Evolutionary conservation across 2,329 filamentous ascomycete genomes (phyloP).

Genomic region (Nemania abortiva): DNA sequence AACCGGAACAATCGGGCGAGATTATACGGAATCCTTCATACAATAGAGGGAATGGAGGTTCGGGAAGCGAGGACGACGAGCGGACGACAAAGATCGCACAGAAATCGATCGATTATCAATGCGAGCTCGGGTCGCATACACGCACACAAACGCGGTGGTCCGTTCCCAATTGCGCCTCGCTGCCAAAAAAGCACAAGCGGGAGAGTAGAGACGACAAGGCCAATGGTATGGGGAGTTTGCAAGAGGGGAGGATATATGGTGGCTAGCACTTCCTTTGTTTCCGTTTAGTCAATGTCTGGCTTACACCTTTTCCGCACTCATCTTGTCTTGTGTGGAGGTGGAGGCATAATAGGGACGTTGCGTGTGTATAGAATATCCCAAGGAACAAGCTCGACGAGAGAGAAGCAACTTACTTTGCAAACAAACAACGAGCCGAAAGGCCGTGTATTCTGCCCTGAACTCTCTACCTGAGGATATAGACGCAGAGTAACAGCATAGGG

Average conservation of each 20-base stretch:
- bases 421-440: neutral
- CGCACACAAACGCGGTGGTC: constrained; percentile 23
- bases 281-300: constrained; percentile 22
- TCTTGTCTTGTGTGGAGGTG: neutral
- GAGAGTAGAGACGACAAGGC: constrained; percentile 8
- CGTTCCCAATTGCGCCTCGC: constrained; percentile 23
- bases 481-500: constrained; percentile 26
- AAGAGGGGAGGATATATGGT: constrained; percentile 10
- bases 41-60: neutral
- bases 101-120: constrained; percentile 16
- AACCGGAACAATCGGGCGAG: constrained; percentile 12
- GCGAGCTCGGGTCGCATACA: constrained; percentile 13
- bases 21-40: constrained; percentile 2
- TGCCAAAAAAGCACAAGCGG: constrained; percentile 12
- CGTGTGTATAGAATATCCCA: neutral
- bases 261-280: constrained; percentile 26
- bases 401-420: constrained; percentile 3
- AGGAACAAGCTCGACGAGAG: neutral
- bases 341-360: neutral
- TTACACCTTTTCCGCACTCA: neutral
- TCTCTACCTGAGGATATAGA: constrained; percentile 7
- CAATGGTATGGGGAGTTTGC: constrained; percentile 13
- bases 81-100: constrained; percentile 4
- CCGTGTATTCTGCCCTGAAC: neutral
- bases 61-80: neutral